Evolutionary conservation across 1,284 basidiomycete genomes (phyloP), one percentile per base, ranked within the genome.

Genomic region (Apiotrichum siamense): DNA sequence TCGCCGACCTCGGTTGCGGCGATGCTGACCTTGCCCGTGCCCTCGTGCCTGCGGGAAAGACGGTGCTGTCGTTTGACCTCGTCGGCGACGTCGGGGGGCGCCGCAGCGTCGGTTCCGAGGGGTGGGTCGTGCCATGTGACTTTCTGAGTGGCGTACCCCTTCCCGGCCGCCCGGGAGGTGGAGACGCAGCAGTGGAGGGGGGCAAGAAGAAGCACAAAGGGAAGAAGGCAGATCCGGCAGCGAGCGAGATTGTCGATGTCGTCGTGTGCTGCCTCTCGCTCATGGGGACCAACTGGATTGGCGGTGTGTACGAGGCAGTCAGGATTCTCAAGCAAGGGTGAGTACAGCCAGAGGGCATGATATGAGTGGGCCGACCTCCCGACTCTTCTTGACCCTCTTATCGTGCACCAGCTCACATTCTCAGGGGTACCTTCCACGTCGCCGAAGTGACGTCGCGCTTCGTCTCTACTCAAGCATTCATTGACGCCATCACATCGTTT

Each of bases 281-380:
- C 55, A 99, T 99, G 96, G 88, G 90, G 32, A 89, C 85, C 11
- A 97, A 99, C 70, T 99, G 96, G 96, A 81, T 90, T 15, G 81
- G 80, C 23, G 92, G 90, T 69, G 80, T 97, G 32, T 79, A 86
- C 27, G 94, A 99, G 72, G 87, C 88, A 3, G 87, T 87, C 80
- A 78, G 96, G 52, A 81, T 98, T 27, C 76, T 98, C 36, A 85
- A 84, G 66, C 73, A 79, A 13, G 83, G 82, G 91, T 93, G 64
- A 66, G 86, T 78, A 3, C 42, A 18, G n/a, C n/a, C n/a, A n/a
- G n/a, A n/a, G n/a, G 25, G 20, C 17, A 35, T 45, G 20, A 20
- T n/a, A n/a, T 35, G 33, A 15, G 7, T 11, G 33, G 18, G 33
- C n/a, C n/a, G n/a, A n/a, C n/a, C n/a, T n/a, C n/a, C n/a, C n/a